Conservation (phyloP, 495 filamentous ascomycete species). For the Talaromyces nanjingensis region DNA sequence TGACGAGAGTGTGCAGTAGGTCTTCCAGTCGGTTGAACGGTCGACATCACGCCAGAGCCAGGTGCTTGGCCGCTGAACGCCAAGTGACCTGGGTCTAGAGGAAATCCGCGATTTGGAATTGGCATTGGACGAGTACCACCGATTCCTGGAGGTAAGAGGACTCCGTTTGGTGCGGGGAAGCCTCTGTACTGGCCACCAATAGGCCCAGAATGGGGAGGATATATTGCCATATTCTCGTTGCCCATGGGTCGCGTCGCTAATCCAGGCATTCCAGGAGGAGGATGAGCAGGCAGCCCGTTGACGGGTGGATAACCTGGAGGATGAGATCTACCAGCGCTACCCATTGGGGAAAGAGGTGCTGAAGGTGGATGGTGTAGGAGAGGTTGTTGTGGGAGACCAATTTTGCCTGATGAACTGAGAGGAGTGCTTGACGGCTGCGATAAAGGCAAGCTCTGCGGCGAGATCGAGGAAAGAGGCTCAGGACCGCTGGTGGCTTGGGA, state of each 20-base stretch:
- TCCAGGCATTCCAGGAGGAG: slow-evolving; percentile 49
- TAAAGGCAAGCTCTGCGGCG: slow-evolving; percentile 33
- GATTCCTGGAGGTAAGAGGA: slow-evolving; percentile 53
- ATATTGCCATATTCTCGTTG: slow-evolving; percentile 48
- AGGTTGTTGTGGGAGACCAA: slow-evolving; percentile 23
- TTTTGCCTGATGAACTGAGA: slow-evolving; percentile 24
- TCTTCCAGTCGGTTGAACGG: slow-evolving; percentile 28
- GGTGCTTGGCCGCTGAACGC: slow-evolving; percentile 30
- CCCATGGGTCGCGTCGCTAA: slow-evolving; percentile 30
- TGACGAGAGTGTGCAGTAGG: slow-evolving; percentile 53
- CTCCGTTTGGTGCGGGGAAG: slow-evolving; percentile 49
- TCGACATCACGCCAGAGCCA: slow-evolving; percentile 22
- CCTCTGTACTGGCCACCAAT: slow-evolving; percentile 42
- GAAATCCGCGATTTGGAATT: slow-evolving; percentile 54
- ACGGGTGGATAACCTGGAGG: slow-evolving; percentile 41
- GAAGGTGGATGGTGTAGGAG: slow-evolving; percentile 44
- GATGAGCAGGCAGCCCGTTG: slow-evolving; percentile 44
- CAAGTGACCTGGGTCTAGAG: slow-evolving; percentile 43
- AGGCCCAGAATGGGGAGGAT: slow-evolving; percentile 39
- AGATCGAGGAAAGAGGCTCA: slow-evolving; percentile 31
- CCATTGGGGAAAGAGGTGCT: slow-evolving; percentile 46
- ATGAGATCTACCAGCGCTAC: slow-evolving; percentile 39
- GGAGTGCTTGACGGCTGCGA: slow-evolving; percentile 27
- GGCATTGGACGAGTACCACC: slow-evolving; percentile 46
- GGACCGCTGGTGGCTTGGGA: slow-evolving; percentile 35